These are phyloP conservation scores for Metschnikowia drakensbergensis DNA, from an alignment of 805 yeast species.

Conservation along the genomic window DNA sequence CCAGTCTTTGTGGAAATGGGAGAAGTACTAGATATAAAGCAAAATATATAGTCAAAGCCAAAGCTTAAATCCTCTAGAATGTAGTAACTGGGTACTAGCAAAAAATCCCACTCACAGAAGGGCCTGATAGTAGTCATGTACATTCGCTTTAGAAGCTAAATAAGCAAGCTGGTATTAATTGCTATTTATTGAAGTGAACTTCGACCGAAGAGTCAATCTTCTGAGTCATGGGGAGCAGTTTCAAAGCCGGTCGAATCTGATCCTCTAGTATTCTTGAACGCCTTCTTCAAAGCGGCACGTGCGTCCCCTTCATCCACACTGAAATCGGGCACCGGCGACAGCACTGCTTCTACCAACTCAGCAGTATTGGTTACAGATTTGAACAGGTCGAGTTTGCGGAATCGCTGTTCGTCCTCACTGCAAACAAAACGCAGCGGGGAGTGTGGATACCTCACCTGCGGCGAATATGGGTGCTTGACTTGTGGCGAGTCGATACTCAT, in stretches of 20 bases:
- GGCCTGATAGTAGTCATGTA: background rate
- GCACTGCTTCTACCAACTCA: background rate
- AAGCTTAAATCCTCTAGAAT: too few species aligned
- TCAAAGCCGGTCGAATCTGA: background rate
- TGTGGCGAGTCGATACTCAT: slow-evolving; percentile 34
- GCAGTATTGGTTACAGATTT: background rate
- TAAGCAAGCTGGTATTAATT: background rate
- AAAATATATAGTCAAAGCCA: too few species aligned
- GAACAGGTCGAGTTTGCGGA: background rate
- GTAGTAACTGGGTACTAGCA: too few species aligned
- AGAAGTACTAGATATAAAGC: slow-evolving; percentile 22
- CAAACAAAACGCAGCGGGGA: background rate
- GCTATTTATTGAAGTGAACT: background rate
- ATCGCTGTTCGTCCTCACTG: background rate
- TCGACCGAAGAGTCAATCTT: background rate
- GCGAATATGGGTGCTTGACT: slow-evolving; percentile 29
- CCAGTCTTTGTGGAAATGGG: slow-evolving; percentile 44
- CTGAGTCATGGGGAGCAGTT: background rate
- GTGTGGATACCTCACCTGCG: slow-evolving; percentile 12
- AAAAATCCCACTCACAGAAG: too few species aligned
- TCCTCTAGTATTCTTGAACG: slow-evolving; percentile 4
- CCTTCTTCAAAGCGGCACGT: slow-evolving; percentile 9
- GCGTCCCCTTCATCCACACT: slow-evolving; percentile 17
- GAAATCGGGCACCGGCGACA: background rate
- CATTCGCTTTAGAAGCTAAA: too few species aligned